Base-by-base conservation (phyloP, 1,139 yeast genomes). In the Candida buenavistaensis region DNA sequence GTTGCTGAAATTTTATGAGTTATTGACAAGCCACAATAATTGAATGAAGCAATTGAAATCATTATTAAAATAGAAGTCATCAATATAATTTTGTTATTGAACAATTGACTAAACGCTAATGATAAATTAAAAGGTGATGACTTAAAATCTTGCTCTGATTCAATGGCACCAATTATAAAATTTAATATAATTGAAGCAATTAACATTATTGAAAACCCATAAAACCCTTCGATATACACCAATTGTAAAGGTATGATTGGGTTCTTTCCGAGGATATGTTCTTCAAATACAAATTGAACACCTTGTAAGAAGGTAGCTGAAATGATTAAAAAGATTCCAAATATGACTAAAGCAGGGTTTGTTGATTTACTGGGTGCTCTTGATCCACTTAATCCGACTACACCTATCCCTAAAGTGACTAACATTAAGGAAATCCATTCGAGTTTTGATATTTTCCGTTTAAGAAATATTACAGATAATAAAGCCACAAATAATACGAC, bases 231-330 rank as follows among this genome's bases (percentile, higher is more conserved):
- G 50, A 72, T 78, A 33, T 85, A 87, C 6, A 85, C 95, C 41
- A 85, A 66, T 45, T 74, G 73, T 46, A 83, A 55, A 1, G 95
- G 90, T 8, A 71, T 70, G 33, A 85, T 64, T 11, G 76, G 64
- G 48, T 75, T 70, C 41, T 63, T 64, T 19, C 69, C 61, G 41
- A 86, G 61, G 32, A 85, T 70, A 48, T 80, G 80, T 51, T 86
- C 95, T 53, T 86, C 95, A 26, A 80, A 66, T 5, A 85, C 94
- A 57, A 84, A 86, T 53, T 86, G 95, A 16, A 80, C 59, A 0
- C 95, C 92, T 35, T 82, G 80, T 43, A 82, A 71, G 6, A 80
- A 52, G 47, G 80, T 87, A 6, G 85, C 95, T 17, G 74, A 42
- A 10, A 83, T 57, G 37, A 86, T 73, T 30, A 85, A 56, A 0